These are phyloP conservation scores for Chalaropsis thielavioides DNA, from an alignment of 2,329 filamentous ascomycete species.

Conservation along the genomic window DNA sequence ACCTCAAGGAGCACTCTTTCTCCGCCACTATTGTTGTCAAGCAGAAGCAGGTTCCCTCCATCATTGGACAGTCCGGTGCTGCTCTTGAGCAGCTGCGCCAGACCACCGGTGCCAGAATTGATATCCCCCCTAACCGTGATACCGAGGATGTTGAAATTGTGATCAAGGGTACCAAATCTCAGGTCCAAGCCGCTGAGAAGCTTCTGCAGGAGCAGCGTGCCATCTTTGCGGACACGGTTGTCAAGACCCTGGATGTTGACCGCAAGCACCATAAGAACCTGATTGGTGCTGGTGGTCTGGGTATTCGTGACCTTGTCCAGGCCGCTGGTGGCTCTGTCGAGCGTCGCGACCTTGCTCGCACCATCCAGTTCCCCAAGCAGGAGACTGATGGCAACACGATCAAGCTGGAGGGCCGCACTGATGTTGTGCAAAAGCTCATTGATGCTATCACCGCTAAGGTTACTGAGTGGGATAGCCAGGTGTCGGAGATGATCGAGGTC, in stretches of 20 bases:
- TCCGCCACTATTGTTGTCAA: conserved; percentile 70
- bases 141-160: conserved; percentile 67
- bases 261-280: conserved; percentile 83
- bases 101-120: conserved; percentile 73
- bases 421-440: conserved; percentile 79
- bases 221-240: conserved; percentile 79
- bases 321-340: conserved; percentile 84
- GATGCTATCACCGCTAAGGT: conserved; percentile 70
- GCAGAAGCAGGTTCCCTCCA: conserved; percentile 79
- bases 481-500: conserved; percentile 64
- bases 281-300: conserved; percentile 77
- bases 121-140: conserved; percentile 72
- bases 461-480: conserved; percentile 67
- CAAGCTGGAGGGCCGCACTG: conserved; percentile 70
- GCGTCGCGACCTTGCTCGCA: conserved; percentile 65
- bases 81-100: conserved; percentile 84
- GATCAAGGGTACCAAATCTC: conserved; percentile 81
- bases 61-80: conserved; percentile 81
- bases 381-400: conserved; percentile 72
- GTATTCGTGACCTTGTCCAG: conserved; percentile 72
- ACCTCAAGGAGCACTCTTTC: conserved; percentile 74
- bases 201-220: conserved; percentile 73
- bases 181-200: conserved; percentile 86
- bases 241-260: conserved; percentile 75
- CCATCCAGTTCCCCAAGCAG: conserved; percentile 87